These are phyloP conservation scores for Smittium culicis DNA, from an alignment of 371 early-diverging fungal genomes.

Conservation along the genomic window DNA sequence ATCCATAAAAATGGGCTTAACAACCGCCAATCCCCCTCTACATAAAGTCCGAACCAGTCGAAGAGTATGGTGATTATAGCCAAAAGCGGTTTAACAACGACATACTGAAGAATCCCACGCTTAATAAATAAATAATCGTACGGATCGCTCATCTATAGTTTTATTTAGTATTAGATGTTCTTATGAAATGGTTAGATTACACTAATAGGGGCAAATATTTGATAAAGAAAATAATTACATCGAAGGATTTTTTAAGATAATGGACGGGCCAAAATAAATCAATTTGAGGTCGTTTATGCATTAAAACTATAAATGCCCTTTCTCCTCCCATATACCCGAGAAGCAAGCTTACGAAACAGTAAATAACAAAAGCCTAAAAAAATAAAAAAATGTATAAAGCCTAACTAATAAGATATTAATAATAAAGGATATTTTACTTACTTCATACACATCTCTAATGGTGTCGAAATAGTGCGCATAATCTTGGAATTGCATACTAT, in stretches of 20 bases:
- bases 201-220: no score
- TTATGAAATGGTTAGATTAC: no score
- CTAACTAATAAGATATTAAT: no score
- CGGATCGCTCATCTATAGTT: conserved; percentile 58
- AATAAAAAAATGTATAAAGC: conserved; percentile 3
- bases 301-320: conserved; percentile 51
- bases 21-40: conserved; percentile 64
- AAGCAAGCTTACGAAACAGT: conserved; percentile 80
- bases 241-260: conserved; percentile 58
- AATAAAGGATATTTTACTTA: conserved; percentile 29
- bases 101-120: conserved; percentile 86
- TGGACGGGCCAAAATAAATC: conserved; percentile 75
- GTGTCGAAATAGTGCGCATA: conserved; percentile 80
- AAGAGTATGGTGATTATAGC: conserved; percentile 66
- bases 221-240: conserved; percentile 30
- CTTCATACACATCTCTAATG: conserved; percentile 84
- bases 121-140: conserved; percentile 74
- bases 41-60: conserved; percentile 54
- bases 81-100: conserved; percentile 73
- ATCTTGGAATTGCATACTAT: conserved; percentile 54
- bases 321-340: conserved; percentile 90
- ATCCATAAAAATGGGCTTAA: conserved; percentile 66
- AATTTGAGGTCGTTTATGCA: conserved; percentile 59
- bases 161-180: no score
- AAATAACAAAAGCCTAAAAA: conserved; percentile 79